A percentile compares a stretch with the other conserved stretches of the same genome.
phyloP scores from a whole-genome alignment of 768 basidiomycete genomes.

The Tulasnella sp. region DNA sequence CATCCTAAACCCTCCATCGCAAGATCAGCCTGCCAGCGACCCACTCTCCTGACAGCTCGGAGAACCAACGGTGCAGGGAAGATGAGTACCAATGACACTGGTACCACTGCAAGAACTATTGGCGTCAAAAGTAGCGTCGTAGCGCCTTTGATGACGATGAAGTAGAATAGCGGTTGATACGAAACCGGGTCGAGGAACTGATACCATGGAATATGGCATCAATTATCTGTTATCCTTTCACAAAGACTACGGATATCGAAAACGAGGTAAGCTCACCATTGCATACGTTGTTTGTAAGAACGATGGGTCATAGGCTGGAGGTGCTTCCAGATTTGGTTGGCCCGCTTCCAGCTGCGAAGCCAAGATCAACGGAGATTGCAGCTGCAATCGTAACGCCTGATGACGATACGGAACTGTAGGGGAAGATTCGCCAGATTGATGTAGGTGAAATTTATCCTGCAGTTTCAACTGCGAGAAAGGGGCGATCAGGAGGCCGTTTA shows the following conservation, averaged over 20 bases:
- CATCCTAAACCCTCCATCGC: conserved; percentile 55
- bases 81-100: conserved; percentile 48
- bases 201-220: not conserved
- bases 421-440: not conserved
- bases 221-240: too few species aligned
- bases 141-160: conserved; percentile 74
- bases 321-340: conserved; percentile 19
- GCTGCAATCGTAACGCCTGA: conserved; percentile 7
- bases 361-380: not conserved
- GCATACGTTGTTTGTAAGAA: conserved; percentile 76
- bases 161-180: conserved; percentile 80
- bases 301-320: conserved; percentile 45
- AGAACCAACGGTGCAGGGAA: conserved; percentile 60
- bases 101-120: conserved; percentile 42
- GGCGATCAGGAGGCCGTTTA: not conserved
- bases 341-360: not conserved
- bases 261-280: conserved; percentile 40
- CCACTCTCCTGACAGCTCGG: conserved; percentile 52
- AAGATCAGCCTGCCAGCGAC: conserved; percentile 75
- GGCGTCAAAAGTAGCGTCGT: conserved; percentile 61
- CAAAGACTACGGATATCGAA: too few species aligned
- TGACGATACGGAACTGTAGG: not conserved
- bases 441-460: conserved; percentile 14
- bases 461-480: conserved; percentile 3
- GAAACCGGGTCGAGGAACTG: conserved; percentile 75